Evolutionary conservation across 2,329 filamentous ascomycete genomes (phyloP), one percentile per base, ranked within the genome.

Genomic region (Penicillium brasilianum): DNA sequence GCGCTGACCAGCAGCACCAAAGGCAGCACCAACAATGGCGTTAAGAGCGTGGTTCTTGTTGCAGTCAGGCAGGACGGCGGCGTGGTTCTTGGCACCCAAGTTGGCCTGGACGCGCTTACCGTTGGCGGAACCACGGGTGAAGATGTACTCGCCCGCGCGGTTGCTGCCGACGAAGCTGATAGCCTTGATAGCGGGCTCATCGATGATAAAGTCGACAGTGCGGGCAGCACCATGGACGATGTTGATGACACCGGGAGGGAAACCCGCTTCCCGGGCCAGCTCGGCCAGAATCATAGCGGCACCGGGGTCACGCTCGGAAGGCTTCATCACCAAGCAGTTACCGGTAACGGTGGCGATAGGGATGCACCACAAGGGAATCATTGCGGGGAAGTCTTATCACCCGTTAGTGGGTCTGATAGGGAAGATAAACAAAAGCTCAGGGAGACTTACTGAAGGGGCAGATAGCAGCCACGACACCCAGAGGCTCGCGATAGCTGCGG

Each of bases 51-150:
- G 86, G 77, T 89, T 88, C 82, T 88, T 89, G 80, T 89, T 88
- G 80, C 83, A 86, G 75, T 90, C 88, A 1, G 87, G 87, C 30
- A 90, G 79, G 25, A 90, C 82, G 50, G 86, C 85, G 46, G 87
- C 87, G 73, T 90, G 88, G 80, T 90, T 90, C 82, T 90, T 90
- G 2, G 87, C 88, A 34, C 88, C 87, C 59, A 90, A 75, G 76
- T 90, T 90, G 71, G 87, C 87, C 76, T 90, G 88, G 18, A 88
- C 86, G 68, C 88, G 85, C 80, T 90, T 90, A 65, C 88, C 87
- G 59, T 89, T 87, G 69, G 87, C 87, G n/a, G 85, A 87, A n/a
- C 83, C 87, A 49, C 87, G 85, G 43, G 81, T 79, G 78, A 84
- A 89, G 75, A 90, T 89, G 77, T 90, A 90, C 71, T 90, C 87